Evolutionary conservation across 805 yeast genomes (phyloP), one percentile per base, ranked within the genome.

Genomic region (Blastobotrys robertii): DNA sequence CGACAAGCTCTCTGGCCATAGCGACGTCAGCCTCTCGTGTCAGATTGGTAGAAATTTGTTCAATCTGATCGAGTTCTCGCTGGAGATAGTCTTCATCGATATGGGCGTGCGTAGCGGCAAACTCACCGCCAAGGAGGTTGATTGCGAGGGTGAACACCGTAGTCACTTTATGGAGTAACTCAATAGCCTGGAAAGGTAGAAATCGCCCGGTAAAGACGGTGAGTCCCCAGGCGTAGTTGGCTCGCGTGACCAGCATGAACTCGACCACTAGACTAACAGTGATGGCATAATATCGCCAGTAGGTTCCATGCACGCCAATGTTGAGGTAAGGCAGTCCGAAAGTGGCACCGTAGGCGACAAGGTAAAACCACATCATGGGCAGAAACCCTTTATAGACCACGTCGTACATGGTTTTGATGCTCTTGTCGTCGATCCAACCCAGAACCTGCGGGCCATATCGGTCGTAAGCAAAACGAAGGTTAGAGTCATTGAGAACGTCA

Each of bases 391-490:
- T n/a, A 10, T 19, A 11, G n/a, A 49, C 35, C 2, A 43, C 30
- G 13, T 45, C 42, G 28, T 22, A 25, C 32, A 30, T 32, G 14
- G 39, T 34, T 6, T 19, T 19, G 25, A 19, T 19, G 25, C 6
- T 19, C 6, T 19, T 19, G 25, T 19, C 25, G 25, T 19, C 31
- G 16, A 37, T 37, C 55, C 49, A 48, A 12, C 32, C 42, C 4
- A 44, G 30, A 12, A 50, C 95, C 55, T 81, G 87, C 55, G 76
- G 80, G 63, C 97, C 97, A 56, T 77, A 84, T 48, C 79, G 75
- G 63, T 88, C 96, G 58, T 88, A 90, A 2, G 79, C 58, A 36
- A 79, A 84, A 70, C 95, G 77, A 66, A 81, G 79, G 53, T 79
- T 78, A 9, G 79, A 71, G 58, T 84, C 92, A 10, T 81, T 70